Conservation (phyloP, 352 stramenopile species). For the Globisporangium perplexum region DNA sequence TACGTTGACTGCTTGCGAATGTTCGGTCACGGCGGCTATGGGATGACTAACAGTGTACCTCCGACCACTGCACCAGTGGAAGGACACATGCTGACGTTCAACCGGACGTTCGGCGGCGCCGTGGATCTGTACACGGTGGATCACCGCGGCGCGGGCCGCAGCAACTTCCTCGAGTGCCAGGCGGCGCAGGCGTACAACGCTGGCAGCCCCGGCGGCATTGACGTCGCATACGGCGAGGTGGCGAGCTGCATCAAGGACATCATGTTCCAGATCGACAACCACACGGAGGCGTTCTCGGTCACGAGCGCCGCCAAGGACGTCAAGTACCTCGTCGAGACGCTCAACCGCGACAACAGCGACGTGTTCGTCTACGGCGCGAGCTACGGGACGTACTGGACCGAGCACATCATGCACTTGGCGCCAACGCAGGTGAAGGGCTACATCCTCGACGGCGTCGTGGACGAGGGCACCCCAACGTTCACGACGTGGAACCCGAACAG, state of each 20-base stretch:
- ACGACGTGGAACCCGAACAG: conserved; percentile 7
- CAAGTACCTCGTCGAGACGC: conserved; percentile 14
- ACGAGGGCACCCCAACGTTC: conserved; percentile 8
- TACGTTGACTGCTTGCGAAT: conserved; percentile 4
- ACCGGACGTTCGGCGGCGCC: conserved; percentile 7
- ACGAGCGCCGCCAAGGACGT: conserved; percentile 38
- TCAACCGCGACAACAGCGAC: conserved; percentile 11
- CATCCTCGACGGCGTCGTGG: conserved; percentile 22
- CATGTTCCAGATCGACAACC: conserved; percentile 26
- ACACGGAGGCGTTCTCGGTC: conserved; percentile 31
- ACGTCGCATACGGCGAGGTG: conserved; percentile 19
- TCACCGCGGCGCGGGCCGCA: conserved; percentile 45
- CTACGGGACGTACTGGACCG: conserved; percentile 23
- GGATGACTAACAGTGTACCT: background rate
- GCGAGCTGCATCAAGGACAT: conserved; percentile 27
- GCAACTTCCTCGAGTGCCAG: conserved; percentile 30
- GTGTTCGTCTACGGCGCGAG: conserved; percentile 28
- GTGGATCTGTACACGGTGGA: conserved; percentile 47
- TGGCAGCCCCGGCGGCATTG: conserved; percentile 15
- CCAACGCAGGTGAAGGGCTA: conserved; percentile 20
- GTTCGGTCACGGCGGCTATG: background rate
- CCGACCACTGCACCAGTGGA: conserved; percentile 18
- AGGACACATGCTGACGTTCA: conserved; percentile 13
- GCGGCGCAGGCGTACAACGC: conserved; percentile 24
- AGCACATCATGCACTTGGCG: conserved; percentile 30